Conservation (phyloP, 1,139 yeast species). For the Candida frijolesensis region DNA sequence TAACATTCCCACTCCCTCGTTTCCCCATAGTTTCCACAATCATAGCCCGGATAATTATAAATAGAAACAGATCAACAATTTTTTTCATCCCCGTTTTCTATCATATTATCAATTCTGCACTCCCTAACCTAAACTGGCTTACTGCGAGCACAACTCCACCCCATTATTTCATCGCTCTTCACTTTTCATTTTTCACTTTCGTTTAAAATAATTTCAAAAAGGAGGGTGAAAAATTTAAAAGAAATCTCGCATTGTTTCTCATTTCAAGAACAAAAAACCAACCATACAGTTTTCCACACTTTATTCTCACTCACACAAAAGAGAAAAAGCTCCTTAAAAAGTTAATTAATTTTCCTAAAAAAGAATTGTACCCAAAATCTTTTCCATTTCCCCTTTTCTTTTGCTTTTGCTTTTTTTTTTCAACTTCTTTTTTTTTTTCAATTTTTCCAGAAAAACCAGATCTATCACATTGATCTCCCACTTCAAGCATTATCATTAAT, state of each 20-base stretch:
- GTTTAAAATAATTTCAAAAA: background rate
- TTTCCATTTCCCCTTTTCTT: background rate
- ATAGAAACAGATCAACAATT: background rate
- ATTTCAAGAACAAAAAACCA: background rate
- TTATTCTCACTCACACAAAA: background rate
- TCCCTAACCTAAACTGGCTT: too few relatives aligned
- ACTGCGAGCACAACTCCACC: too few relatives aligned
- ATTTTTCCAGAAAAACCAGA: too few relatives aligned
- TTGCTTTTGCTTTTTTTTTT: background rate
- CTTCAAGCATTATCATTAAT: too few relatives aligned
- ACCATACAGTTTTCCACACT: background rate
- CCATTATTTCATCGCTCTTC: background rate
- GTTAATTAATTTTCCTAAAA: constrained; percentile 4
- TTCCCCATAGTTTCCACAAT: background rate
- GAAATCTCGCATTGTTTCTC: background rate
- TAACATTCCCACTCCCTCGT: background rate
- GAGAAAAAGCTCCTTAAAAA: background rate
- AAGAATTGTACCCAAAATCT: background rate
- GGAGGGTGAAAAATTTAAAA: background rate
- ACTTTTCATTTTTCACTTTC: background rate
- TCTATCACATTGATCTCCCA: too few relatives aligned
- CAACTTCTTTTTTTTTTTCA: background rate
- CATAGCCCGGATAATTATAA: too few relatives aligned
- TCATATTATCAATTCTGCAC: too few relatives aligned
- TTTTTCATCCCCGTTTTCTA: background rate